A percentile compares a stretch with the other conserved stretches of the same genome.
Evolutionary conservation across 1,139 yeast genomes (phyloP).

Genomic region (Yamadazyma songkhlaensis): DNA sequence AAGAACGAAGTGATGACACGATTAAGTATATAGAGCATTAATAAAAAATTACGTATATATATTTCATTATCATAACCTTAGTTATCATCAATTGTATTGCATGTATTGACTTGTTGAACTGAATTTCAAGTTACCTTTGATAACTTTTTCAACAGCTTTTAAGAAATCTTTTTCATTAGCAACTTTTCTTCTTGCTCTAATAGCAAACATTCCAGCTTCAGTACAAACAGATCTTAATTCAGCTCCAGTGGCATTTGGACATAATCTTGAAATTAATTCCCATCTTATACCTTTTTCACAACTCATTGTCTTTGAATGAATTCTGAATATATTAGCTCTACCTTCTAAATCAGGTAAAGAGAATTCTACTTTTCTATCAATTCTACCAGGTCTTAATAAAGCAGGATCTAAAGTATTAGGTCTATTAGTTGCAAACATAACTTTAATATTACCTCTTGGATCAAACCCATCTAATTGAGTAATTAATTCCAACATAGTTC

Average conservation of each 20-base stretch:
- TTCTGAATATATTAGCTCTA: slow-evolving; percentile 93
- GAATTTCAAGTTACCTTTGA: slow-evolving; percentile 96
- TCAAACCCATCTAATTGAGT: slow-evolving; percentile 98
- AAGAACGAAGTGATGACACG: neutral
- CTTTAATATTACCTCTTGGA: slow-evolving; percentile 97
- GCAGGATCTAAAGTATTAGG: slow-evolving; percentile 99
- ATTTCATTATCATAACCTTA: slow-evolving; percentile 1
- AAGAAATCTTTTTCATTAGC: slow-evolving; percentile 97
- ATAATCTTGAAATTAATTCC: slow-evolving; percentile 94
- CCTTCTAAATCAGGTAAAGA: slow-evolving; percentile 96
- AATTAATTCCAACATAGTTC: slow-evolving; percentile 97
- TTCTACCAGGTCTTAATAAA: slow-evolving; percentile 93
- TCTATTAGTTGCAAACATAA: slow-evolving; percentile 98
- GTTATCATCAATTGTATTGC: slow-evolving; percentile 73
- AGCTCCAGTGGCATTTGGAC: slow-evolving; percentile 99
- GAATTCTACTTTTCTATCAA: slow-evolving; percentile 97
- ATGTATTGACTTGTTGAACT: slow-evolving; percentile 95
- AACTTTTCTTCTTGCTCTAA: slow-evolving; percentile 95
- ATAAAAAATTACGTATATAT: neutral
- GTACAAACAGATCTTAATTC: slow-evolving; percentile 95
- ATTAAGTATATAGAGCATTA: neutral
- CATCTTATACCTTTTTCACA: slow-evolving; percentile 96
- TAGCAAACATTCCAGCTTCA: slow-evolving; percentile 99
- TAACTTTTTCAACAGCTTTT: slow-evolving; percentile 96
- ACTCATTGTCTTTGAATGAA: slow-evolving; percentile 96